Evolutionary conservation across 2,329 filamentous ascomycete genomes (phyloP), one percentile per base, ranked within the genome.

Genomic region (Pestalotiopsis sp.): DNA sequence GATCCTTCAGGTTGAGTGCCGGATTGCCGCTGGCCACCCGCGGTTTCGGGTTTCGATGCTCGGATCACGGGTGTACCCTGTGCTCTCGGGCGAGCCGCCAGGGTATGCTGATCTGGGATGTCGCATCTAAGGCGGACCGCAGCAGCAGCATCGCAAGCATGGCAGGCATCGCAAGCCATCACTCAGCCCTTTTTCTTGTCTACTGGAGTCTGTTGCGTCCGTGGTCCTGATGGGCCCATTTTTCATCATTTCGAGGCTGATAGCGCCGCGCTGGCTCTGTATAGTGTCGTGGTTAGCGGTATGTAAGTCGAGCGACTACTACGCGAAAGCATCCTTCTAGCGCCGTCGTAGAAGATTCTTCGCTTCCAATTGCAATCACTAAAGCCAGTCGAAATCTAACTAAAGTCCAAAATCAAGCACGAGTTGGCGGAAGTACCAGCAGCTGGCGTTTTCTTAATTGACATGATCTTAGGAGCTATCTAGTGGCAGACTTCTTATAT

Each of bases 181-280:
- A 20, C 45, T 52, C 45, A 52, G 45, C 45, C 45, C 45, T 52
- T 52, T 52, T 17, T 38, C 23, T n/a, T 36, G 31, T 36, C 31
- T 36, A 20, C 45, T 52, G n/a, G 45, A n/a, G 2, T 52, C 17
- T 52, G 45, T 20, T n/a, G 20, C 23, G 41, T 64, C n/a, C 39
- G 23, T 52, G 61, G 13, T 45, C n/a, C 38, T 41, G 61, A 5
- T 20, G 41, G 36, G 12, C 61, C 59, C 61, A 64, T 23, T 25
- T 38, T 64, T 64, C 39, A 64, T 49, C 39, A 64, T 64, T 45
- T 36, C 39, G 61, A 64, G 61, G 61, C 61, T 64, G 61, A 64
- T 64, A 64, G 61, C 41, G 39, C 59, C 27, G n/a, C 20, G n/a
- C n/a, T 39, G 38, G 31, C 27, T 27, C 11, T 27, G 27, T 39